Conservation (phyloP, 768 basidiomycete species). For the Naganishia vishniacii region DNA sequence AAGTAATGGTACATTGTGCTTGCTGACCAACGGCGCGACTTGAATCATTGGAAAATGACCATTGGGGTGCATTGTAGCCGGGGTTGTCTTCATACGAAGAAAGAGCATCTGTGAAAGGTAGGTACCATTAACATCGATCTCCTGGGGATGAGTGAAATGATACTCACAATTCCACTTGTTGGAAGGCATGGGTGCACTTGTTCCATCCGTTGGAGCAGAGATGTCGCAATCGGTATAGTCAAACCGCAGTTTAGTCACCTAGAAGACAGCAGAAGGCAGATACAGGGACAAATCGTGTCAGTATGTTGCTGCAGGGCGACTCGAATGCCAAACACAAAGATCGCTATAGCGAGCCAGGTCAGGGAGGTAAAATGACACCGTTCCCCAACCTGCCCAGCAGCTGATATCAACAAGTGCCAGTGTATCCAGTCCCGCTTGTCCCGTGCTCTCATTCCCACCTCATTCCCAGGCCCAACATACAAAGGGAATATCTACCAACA, state of each 20-base stretch:
- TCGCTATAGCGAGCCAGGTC: too few species aligned
- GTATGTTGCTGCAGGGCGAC: neutral
- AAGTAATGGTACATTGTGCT: conserved; percentile 70
- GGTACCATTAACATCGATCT: neutral
- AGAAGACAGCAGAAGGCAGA: conserved; percentile 39
- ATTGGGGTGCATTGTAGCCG: conserved; percentile 58
- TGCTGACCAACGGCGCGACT: conserved; percentile 52
- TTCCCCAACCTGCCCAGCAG: too few species aligned
- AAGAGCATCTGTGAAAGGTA: conserved; percentile 36
- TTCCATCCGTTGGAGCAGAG: conserved; percentile 52
- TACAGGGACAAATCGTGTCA: neutral
- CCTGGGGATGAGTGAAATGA: neutral
- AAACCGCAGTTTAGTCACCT: conserved; percentile 88
- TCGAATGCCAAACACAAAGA: too few species aligned
- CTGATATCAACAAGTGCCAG: too few species aligned
- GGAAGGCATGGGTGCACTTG: conserved; percentile 57
- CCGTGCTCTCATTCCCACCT: too few species aligned
- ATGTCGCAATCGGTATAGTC: conserved; percentile 92
- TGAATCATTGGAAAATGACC: conserved; percentile 62
- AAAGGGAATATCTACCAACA: conserved; percentile 32
- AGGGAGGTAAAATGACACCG: too few species aligned
- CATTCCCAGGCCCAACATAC: too few species aligned
- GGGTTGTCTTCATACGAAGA: conserved; percentile 51
- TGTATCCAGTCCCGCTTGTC: too few species aligned
- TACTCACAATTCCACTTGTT: conserved; percentile 43